Conservation (phyloP, 306 rosid genomes). For the Ceratonia siliqua region DNA sequence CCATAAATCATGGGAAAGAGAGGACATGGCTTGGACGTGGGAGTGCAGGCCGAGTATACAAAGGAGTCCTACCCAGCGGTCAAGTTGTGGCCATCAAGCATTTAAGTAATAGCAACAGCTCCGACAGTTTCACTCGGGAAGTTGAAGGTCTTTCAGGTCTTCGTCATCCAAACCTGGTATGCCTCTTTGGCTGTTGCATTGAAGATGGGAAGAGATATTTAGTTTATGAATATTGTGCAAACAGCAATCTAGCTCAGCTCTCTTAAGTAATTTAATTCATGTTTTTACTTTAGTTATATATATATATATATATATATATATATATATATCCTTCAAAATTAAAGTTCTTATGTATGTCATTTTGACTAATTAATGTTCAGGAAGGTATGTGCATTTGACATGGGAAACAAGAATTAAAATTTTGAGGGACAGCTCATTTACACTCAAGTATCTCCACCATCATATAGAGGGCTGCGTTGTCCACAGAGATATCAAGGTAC, state of each 20-base stretch:
- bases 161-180: conserved; percentile 81
- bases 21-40: conserved; percentile 70
- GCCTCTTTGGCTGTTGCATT: conserved; percentile 72
- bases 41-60: conserved; percentile 77
- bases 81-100: conserved; percentile 86
- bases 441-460: conserved; percentile 76
- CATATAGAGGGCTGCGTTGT: conserved; percentile 81
- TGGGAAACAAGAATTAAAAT: conserved; percentile 73
- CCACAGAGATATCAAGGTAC: conserved; percentile 91
- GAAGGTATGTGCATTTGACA: conserved; percentile 50
- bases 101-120: conserved; percentile 49
- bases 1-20: conserved; percentile 47
- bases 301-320: no score
- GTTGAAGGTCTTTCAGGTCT: conserved; percentile 73
- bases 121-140: conserved; percentile 68
- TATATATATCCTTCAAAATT: no score
- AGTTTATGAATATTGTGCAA: conserved; percentile 76
- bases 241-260: conserved; percentile 83
- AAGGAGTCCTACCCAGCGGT: conserved; percentile 85
- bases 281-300: no score
- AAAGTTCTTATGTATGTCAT: no score
- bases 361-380: no score
- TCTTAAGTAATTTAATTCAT: conserved; percentile 80
- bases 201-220: conserved; percentile 68
- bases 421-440: conserved; percentile 79